Conservation (phyloP, 441 rosid species). For the Adansonia gregorii region DNA sequence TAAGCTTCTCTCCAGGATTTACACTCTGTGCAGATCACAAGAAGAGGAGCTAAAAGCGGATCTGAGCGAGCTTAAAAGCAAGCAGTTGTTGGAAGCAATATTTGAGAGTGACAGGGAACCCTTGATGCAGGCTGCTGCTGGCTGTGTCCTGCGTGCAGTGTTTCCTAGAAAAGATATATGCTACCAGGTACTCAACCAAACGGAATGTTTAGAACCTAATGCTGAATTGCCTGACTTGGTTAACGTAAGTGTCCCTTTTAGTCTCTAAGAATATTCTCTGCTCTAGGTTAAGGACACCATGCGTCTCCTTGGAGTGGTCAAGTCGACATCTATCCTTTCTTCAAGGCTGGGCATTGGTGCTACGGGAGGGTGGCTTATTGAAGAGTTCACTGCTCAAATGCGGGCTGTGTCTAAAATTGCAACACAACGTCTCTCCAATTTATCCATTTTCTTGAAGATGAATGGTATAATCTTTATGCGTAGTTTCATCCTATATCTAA, state of each 20-base stretch:
- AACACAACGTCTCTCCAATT: slow-evolving; percentile 85
- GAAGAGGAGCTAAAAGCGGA: slow-evolving; percentile 63
- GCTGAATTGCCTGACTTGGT: background rate
- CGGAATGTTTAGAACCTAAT: background rate
- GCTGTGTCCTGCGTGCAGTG: slow-evolving; percentile 82
- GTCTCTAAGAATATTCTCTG: slow-evolving; percentile 31
- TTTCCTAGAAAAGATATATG: slow-evolving; percentile 82
- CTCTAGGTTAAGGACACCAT: slow-evolving; percentile 83
- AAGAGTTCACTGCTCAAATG: slow-evolving; percentile 97
- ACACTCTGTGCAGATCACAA: slow-evolving; percentile 58
- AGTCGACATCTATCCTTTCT: slow-evolving; percentile 72
- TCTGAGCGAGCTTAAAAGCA: slow-evolving; percentile 73
- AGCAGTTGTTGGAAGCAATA: slow-evolving; percentile 71
- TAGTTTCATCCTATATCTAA: background rate
- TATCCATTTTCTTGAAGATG: slow-evolving; percentile 74
- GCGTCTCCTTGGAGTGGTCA: slow-evolving; percentile 97
- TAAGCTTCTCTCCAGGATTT: slow-evolving; percentile 77
- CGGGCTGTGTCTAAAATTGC: slow-evolving; percentile 97
- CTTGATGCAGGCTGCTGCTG: slow-evolving; percentile 89
- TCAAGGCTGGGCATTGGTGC: slow-evolving; percentile 80
- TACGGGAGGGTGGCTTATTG: slow-evolving; percentile 82
- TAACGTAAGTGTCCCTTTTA: slow-evolving; percentile 10
- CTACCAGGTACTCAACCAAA: slow-evolving; percentile 63
- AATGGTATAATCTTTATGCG: slow-evolving; percentile 46
- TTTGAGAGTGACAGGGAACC: slow-evolving; percentile 96